Conservation (phyloP, 345 rosid genomes). For the Salix udensis region DNA sequence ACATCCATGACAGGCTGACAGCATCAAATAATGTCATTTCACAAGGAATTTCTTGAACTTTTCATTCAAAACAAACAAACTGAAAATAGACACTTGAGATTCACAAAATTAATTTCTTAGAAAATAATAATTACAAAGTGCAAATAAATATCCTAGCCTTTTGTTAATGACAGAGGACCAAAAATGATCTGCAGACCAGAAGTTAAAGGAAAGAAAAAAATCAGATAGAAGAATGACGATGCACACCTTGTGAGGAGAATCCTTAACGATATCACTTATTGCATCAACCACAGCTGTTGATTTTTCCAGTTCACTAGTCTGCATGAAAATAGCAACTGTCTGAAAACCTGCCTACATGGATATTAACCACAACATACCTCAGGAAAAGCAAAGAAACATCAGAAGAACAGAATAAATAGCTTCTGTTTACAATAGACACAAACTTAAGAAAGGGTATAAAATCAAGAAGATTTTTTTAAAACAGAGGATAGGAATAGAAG, state of each 20-base stretch:
- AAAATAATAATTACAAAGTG: neutral
- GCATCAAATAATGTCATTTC: neutral
- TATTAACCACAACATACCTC: slow-evolving; percentile 80
- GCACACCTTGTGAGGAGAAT: slow-evolving; percentile 74
- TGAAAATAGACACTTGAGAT: neutral
- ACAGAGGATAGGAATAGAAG: neutral
- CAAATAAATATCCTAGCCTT: neutral
- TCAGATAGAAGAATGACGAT: neutral
- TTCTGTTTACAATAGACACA: neutral
- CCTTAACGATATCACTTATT: slow-evolving; percentile 49
- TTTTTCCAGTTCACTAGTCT: slow-evolving; percentile 71
- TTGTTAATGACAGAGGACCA: neutral
- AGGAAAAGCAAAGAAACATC: slow-evolving; percentile 44
- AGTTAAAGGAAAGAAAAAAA: neutral
- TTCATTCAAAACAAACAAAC: neutral
- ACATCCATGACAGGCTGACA: neutral
- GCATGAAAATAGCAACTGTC: slow-evolving; percentile 99
- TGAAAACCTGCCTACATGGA: slow-evolving; percentile 93
- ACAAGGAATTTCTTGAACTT: neutral
- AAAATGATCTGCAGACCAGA: neutral
- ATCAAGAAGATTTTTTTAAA: neutral
- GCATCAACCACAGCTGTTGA: slow-evolving; percentile 38
- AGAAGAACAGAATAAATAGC: neutral
- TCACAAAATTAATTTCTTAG: neutral
- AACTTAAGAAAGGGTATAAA: neutral